Evolutionary conservation across 164 flowering plant genomes (phyloP).

Genomic region (Vitis rotundifolia): DNA sequence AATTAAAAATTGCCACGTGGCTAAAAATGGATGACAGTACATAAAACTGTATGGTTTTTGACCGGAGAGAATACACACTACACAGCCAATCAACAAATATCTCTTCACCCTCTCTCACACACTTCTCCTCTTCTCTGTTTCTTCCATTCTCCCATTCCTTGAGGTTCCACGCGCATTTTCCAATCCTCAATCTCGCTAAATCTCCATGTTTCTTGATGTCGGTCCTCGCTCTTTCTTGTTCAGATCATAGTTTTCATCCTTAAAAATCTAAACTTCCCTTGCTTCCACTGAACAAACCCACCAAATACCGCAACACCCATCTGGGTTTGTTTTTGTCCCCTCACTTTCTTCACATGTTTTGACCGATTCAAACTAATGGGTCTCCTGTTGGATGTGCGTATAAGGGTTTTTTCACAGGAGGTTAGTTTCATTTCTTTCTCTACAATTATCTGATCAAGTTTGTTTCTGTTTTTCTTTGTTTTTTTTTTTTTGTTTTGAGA

Average conservation of each 20-base stretch:
- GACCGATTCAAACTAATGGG: slow-evolving; percentile 21
- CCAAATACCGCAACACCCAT: slow-evolving; percentile 3
- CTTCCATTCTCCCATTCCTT: neutral
- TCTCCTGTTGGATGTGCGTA: slow-evolving; percentile 10
- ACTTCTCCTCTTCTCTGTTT: slow-evolving; percentile 6
- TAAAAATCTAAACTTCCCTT: neutral
- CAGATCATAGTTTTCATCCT: slow-evolving; percentile 8
- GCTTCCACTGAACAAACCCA: neutral
- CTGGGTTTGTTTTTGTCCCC: slow-evolving; percentile 6
- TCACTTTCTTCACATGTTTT: neutral
- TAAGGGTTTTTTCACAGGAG: slow-evolving; percentile 11
- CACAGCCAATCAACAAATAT: slow-evolving; percentile 30
- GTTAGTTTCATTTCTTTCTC: slow-evolving; percentile 8
- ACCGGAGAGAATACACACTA: neutral
- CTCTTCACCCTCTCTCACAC: slow-evolving; percentile 18
- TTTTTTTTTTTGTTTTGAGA: neutral
- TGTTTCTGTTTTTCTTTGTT: neutral
- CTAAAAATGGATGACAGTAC: too few relatives aligned
- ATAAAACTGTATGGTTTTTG: too few relatives aligned
- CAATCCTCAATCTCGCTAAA: slow-evolving; percentile 17
- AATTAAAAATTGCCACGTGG: too few relatives aligned
- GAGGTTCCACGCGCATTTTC: neutral
- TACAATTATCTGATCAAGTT: too few relatives aligned
- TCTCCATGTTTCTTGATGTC: slow-evolving; percentile 25
- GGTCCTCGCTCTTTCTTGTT: slow-evolving; percentile 8